A percentile compares a stretch with the other conserved stretches of the same genome.
Conservation (phyloP, 345 rosid genomes). For the Melastoma malabathricum region DNA sequence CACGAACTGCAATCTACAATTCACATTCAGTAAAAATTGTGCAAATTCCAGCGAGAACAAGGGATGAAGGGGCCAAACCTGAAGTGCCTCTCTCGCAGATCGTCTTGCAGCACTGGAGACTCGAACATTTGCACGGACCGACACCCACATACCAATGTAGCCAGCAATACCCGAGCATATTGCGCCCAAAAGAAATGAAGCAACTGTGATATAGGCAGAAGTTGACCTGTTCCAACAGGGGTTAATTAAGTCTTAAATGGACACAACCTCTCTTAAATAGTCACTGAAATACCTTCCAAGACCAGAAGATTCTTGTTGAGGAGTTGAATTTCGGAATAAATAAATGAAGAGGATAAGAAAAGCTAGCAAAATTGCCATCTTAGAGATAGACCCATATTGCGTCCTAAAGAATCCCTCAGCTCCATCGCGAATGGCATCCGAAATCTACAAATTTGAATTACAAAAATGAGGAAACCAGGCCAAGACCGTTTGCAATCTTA, state of each 20-base stretch:
- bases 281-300: constrained; percentile 57
- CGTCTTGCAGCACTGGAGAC: constrained; percentile 98
- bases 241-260: constrained; percentile 1
- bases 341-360: constrained; percentile 76
- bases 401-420: constrained; percentile 99
- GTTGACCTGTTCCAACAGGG: constrained; percentile 42
- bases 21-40: constrained; percentile 15
- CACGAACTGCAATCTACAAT: constrained; percentile 82
- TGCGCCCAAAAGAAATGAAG: constrained; percentile 89
- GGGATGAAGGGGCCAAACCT: constrained; percentile 35
- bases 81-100: constrained; percentile 98
- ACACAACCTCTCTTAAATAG: constrained; percentile 1
- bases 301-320: constrained; percentile 97
- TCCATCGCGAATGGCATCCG: constrained; percentile 99
- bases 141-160: constrained; percentile 99
- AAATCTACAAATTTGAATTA: constrained; percentile 46
- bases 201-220: constrained; percentile 85
- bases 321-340: constrained; percentile 72
- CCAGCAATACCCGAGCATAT: constrained; percentile 92
- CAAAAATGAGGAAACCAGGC: constrained; percentile 5
- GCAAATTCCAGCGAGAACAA: constrained; percentile 9
- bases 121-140: constrained; percentile 99
- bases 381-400: constrained; percentile 89
- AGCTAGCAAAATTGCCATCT: constrained; percentile 90
- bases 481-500: neutral